Percentiles rank a stretch among this genome's conserved stretches.
Evolutionary conservation across 2,329 filamentous ascomycete species (phyloP).

Genomic region (Massarina eburnea): DNA sequence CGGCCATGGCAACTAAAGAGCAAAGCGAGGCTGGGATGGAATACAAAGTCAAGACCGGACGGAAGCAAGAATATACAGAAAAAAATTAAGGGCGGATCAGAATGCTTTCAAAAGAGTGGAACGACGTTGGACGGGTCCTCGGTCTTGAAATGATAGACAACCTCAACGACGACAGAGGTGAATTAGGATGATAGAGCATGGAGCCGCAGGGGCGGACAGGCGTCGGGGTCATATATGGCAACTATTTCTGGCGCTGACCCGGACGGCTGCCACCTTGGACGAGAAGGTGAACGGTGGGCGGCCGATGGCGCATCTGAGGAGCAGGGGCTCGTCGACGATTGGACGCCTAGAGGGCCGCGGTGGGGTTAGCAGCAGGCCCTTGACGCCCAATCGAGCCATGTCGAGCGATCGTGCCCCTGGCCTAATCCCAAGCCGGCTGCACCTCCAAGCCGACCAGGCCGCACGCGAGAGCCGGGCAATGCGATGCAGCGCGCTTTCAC

Average conservation of each 20-base stretch:
- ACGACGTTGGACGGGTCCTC: conserved; percentile 36
- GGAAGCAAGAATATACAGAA: conserved; percentile 11
- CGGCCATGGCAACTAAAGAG: conserved; percentile 26
- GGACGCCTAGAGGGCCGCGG: not conserved
- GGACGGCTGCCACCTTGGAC: conserved; percentile 16
- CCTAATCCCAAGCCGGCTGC: not conserved
- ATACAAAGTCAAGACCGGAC: conserved; percentile 10
- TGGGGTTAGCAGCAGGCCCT: not conserved
- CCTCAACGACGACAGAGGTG: conserved; percentile 29
- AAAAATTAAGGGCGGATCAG: conserved; percentile 12
- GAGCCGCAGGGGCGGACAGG: conserved; percentile 27
- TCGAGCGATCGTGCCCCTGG: not conserved
- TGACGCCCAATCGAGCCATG: not conserved
- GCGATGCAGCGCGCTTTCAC: not conserved
- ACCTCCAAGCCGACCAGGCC: too few species aligned
- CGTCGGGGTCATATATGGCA: conserved; percentile 33
- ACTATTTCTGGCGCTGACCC: conserved; percentile 20
- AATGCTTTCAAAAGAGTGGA: conserved; percentile 32
- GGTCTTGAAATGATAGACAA: conserved; percentile 30
- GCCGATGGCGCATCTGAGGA: not conserved
- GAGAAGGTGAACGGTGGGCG: not conserved
- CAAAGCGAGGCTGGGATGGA: conserved; percentile 7
- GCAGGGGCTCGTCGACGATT: not conserved
- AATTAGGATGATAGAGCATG: conserved; percentile 31
- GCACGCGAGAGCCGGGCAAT: too few species aligned